phyloP scores from a whole-genome alignment of 2,329 filamentous ascomycete species.

The Aspergillus felis region DNA sequence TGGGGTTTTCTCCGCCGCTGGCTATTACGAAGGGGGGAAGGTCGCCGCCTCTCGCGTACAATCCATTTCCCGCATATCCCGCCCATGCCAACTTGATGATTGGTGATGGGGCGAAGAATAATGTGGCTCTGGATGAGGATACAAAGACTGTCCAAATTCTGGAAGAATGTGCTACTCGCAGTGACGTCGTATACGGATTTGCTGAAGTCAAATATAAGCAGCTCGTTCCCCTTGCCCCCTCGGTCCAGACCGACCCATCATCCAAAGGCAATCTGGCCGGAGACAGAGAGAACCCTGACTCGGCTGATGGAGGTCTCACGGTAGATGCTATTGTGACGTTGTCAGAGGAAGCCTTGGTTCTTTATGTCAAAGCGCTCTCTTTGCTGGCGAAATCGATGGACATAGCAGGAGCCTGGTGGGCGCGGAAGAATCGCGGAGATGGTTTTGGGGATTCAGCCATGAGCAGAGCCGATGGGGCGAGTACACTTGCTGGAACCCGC shows the following conservation, averaged over 20 bases:
- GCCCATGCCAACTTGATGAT: slow-evolving; percentile 66
- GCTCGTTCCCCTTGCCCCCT: slow-evolving; percentile 82
- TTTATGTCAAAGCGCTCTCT: slow-evolving; percentile 92
- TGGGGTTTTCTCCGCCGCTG: slow-evolving; percentile 49
- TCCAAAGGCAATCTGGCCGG: slow-evolving; percentile 26
- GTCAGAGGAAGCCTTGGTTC: slow-evolving; percentile 88
- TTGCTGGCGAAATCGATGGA: slow-evolving; percentile 94
- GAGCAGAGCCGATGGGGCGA: slow-evolving; percentile 43
- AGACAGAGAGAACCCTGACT: slow-evolving; percentile 38
- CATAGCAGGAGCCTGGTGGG: slow-evolving; percentile 90
- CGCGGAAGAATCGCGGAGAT: slow-evolving; percentile 68
- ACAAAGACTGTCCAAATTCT: slow-evolving; percentile 71
- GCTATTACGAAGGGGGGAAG: slow-evolving; percentile 43
- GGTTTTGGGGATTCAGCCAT: slow-evolving; percentile 43
- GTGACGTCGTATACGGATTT: slow-evolving; percentile 95
- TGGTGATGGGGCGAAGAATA: slow-evolving; percentile 60
- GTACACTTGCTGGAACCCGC: slow-evolving; percentile 58
- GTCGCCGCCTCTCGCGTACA: slow-evolving; percentile 48
- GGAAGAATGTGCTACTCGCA: slow-evolving; percentile 87
- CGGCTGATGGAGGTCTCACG: slow-evolving; percentile 74
- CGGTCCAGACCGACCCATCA: slow-evolving; percentile 40
- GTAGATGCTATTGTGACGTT: slow-evolving; percentile 79
- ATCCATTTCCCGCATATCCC: slow-evolving; percentile 80
- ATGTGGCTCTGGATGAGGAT: slow-evolving; percentile 70
- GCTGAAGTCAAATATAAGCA: slow-evolving; percentile 99